phyloP scores from a whole-genome alignment of 73 alveolate genomes.

The Tetrahymena thermophila region DNA sequence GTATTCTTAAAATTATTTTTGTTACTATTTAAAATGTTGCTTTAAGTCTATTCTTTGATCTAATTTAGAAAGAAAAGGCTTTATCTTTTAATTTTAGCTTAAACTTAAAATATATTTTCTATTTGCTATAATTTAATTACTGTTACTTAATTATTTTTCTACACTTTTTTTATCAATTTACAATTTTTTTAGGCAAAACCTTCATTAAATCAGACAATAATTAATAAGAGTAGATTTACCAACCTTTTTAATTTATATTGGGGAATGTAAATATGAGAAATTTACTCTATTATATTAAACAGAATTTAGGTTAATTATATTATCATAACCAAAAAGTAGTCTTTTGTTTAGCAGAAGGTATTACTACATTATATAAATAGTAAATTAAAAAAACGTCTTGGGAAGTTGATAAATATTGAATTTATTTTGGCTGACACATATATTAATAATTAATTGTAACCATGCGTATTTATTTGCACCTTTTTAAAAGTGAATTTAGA shows the following conservation, averaged over 20 bases:
- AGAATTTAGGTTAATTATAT: not conserved
- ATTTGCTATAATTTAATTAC: too few relatives aligned
- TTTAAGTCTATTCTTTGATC: not conserved
- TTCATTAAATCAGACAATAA: not conserved
- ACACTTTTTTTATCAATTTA: not conserved
- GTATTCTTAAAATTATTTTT: too few relatives aligned
- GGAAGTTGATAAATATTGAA: too few relatives aligned
- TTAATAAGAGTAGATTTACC: too few relatives aligned
- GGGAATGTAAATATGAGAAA: not conserved
- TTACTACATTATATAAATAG: not conserved
- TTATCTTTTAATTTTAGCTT: too few relatives aligned
- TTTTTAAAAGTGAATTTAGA: too few relatives aligned
- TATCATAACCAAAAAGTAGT: not conserved
- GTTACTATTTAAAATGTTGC: too few relatives aligned
- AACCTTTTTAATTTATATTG: too few relatives aligned
- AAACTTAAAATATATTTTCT: too few relatives aligned
- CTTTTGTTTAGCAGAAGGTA: not conserved
- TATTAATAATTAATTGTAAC: not conserved
- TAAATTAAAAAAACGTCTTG: too few relatives aligned
- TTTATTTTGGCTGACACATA: not conserved
- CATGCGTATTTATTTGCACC: not conserved
- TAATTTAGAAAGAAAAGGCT: not conserved
- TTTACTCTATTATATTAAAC: not conserved
- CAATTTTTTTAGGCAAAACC: too few relatives aligned
- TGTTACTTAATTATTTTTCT: not conserved